Evolutionary conservation across 2,329 filamentous ascomycete species (phyloP).

Genomic region (Fusarium poae): DNA sequence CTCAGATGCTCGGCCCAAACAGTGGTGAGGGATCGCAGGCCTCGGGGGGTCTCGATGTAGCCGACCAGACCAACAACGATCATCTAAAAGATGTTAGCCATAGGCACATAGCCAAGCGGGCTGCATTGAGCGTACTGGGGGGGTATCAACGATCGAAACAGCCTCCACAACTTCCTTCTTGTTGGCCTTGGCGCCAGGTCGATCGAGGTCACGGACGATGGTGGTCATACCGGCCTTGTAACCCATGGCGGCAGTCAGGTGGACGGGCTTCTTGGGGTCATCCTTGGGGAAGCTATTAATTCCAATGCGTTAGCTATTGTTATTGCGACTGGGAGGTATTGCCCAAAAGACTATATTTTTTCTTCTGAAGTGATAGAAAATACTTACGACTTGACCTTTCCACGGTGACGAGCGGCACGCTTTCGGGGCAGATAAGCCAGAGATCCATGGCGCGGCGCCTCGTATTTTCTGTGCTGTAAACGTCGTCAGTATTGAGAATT

Average conservation of each 20-base stretch:
- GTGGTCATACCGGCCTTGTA: slow-evolving; percentile 99
- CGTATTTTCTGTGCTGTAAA: slow-evolving; percentile 68
- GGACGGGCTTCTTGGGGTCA: slow-evolving; percentile 99
- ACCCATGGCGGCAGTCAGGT: slow-evolving; percentile 97
- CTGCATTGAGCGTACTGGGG: slow-evolving; percentile 92
- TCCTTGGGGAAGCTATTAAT: slow-evolving; percentile 94
- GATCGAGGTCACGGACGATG: slow-evolving; percentile 98
- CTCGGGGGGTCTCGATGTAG: slow-evolving; percentile 99
- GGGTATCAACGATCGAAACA: slow-evolving; percentile 89
- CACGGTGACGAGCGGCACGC: slow-evolving; percentile 92
- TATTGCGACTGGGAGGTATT: not conserved
- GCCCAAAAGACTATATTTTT: slow-evolving; percentile 2
- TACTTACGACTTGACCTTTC: slow-evolving; percentile 97
- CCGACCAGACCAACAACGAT: slow-evolving; percentile 99
- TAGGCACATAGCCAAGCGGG: slow-evolving; percentile 81
- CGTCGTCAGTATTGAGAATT: slow-evolving; percentile 31
- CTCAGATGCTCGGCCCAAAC: slow-evolving; percentile 99
- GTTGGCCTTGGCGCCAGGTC: slow-evolving; percentile 99
- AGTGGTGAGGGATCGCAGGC: slow-evolving; percentile 98
- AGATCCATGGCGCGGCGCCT: slow-evolving; percentile 96
- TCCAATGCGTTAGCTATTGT: slow-evolving; percentile 48
- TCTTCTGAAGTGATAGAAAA: slow-evolving; percentile 14
- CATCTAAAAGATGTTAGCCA: slow-evolving; percentile 87
- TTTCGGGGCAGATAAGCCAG: slow-evolving; percentile 90
- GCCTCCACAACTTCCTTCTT: slow-evolving; percentile 98